A percentile compares a stretch with the other conserved stretches of the same genome.
These are phyloP conservation scores for Narthecium ossifragum DNA, from an alignment of 106 monocot genomes.

Conservation along the genomic window DNA sequence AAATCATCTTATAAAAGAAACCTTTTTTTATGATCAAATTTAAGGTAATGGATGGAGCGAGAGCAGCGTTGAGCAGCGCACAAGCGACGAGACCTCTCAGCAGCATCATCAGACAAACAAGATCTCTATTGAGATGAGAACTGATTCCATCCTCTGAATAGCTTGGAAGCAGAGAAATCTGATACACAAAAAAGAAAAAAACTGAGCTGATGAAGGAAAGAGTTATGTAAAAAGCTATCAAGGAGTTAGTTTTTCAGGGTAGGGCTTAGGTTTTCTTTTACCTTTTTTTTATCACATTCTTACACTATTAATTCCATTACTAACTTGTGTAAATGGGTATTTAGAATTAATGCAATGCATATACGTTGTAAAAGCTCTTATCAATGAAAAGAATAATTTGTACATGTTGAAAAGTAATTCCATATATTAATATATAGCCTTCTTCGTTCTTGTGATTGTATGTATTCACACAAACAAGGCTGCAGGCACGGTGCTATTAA, in stretches of 20 bases:
- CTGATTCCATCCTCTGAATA: too few species aligned
- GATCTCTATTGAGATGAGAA: constrained; percentile 41
- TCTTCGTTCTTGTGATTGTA: too few species aligned
- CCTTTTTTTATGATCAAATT: background rate
- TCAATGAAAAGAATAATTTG: too few species aligned
- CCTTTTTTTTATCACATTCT: background rate
- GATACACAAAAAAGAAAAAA: too few species aligned
- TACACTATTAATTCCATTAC: background rate
- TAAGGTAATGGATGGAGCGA: constrained; percentile 47
- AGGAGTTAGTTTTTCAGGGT: background rate
- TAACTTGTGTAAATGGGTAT: too few species aligned
- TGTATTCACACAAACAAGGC: too few species aligned
- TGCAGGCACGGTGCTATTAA: too few species aligned
- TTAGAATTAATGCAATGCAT: too few species aligned
- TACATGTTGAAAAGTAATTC: too few species aligned
- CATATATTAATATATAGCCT: too few species aligned
- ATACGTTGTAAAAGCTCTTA: too few species aligned
- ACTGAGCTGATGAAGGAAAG: background rate
- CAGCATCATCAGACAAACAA: constrained; percentile 36
- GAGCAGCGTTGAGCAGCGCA: constrained; percentile 28
- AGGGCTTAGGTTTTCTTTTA: background rate
- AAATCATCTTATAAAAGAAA: background rate
- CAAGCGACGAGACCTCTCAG: constrained; percentile 24
- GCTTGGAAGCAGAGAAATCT: too few species aligned
- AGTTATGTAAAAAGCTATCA: background rate